Conservation (phyloP, 179 eudicot species). For the Corrigiola litoralis region DNA sequence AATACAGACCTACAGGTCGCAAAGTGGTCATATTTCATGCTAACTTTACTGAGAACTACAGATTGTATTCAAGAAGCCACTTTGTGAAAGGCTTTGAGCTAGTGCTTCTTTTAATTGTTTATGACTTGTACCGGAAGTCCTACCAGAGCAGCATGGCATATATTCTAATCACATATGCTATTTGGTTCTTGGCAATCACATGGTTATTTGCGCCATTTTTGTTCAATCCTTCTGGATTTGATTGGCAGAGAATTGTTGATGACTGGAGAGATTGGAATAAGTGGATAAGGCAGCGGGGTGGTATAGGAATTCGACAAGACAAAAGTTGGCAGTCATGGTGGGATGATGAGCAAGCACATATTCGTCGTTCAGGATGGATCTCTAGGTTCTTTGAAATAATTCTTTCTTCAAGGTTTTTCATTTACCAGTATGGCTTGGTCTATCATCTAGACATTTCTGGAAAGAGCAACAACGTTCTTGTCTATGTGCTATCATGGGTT, state of each 20-base stretch:
- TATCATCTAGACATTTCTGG: constrained; percentile 89
- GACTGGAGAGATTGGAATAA: constrained; percentile 97
- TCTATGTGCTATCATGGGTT: constrained; percentile 90
- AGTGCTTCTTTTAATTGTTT: constrained; percentile 60
- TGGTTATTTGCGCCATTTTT: constrained; percentile 97
- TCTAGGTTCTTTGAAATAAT: constrained; percentile 67
- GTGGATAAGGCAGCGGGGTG: constrained; percentile 91
- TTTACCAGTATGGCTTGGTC: constrained; percentile 95
- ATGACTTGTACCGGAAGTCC: constrained; percentile 66
- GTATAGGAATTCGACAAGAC: constrained; percentile 84
- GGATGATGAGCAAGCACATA: constrained; percentile 85
- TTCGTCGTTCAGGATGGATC: constrained; percentile 47
- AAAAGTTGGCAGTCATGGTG: constrained; percentile 99
- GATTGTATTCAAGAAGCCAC: constrained; percentile 90
- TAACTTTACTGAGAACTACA: constrained; percentile 78
- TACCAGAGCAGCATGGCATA: constrained; percentile 67
- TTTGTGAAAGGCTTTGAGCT: constrained; percentile 90
- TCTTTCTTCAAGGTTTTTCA: constrained; percentile 71
- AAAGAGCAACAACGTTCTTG: constrained; percentile 61
- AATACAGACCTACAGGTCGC: constrained; percentile 86
- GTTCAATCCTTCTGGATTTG: constrained; percentile 91
- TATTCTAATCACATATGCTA: constrained; percentile 70
- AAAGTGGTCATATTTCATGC: constrained; percentile 88
- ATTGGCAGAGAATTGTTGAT: constrained; percentile 84
- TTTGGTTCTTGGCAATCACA: constrained; percentile 88